Evolutionary conservation across 257 asterid genomes (phyloP).

Genomic region (Lycium barbarum): DNA sequence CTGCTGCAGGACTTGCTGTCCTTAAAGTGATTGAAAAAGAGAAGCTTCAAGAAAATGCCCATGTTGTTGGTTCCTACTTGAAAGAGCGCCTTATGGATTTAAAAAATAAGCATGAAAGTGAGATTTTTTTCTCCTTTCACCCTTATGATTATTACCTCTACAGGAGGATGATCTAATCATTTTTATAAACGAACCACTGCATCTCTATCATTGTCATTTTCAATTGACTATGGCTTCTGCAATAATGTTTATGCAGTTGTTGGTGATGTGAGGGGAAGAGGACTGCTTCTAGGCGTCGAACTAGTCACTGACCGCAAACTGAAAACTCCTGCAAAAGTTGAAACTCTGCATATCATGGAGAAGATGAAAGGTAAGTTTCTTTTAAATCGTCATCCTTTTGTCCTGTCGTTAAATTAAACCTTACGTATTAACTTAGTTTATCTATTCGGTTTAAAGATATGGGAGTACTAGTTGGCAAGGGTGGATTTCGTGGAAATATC

Average conservation of each 20-base stretch:
- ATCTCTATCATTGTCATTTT: background rate
- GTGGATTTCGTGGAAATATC: slow-evolving; percentile 89
- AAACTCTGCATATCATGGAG: slow-evolving; percentile 75
- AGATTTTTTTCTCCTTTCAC: slow-evolving; percentile 50
- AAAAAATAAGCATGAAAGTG: slow-evolving; percentile 78
- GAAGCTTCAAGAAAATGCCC: slow-evolving; percentile 82
- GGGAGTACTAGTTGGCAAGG: slow-evolving; percentile 92
- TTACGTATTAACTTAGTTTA: background rate
- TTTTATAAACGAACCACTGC: background rate
- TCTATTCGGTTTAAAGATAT: slow-evolving; percentile 52
- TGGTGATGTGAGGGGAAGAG: slow-evolving; percentile 71
- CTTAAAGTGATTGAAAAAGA: slow-evolving; percentile 84
- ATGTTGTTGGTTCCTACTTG: slow-evolving; percentile 71
- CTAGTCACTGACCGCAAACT: slow-evolving; percentile 74
- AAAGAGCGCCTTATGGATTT: slow-evolving; percentile 68
- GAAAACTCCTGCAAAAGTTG: slow-evolving; percentile 84
- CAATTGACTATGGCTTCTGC: background rate
- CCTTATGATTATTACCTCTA: background rate
- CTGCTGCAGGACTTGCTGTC: slow-evolving; percentile 94
- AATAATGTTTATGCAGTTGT: background rate
- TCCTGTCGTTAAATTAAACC: background rate
- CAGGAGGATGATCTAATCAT: background rate
- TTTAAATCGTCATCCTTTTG: background rate
- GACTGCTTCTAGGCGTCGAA: slow-evolving; percentile 88
- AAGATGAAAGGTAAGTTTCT: slow-evolving; percentile 73